phyloP scores from a whole-genome alignment of 495 filamentous ascomycete genomes.

The Lepraria neglecta region DNA sequence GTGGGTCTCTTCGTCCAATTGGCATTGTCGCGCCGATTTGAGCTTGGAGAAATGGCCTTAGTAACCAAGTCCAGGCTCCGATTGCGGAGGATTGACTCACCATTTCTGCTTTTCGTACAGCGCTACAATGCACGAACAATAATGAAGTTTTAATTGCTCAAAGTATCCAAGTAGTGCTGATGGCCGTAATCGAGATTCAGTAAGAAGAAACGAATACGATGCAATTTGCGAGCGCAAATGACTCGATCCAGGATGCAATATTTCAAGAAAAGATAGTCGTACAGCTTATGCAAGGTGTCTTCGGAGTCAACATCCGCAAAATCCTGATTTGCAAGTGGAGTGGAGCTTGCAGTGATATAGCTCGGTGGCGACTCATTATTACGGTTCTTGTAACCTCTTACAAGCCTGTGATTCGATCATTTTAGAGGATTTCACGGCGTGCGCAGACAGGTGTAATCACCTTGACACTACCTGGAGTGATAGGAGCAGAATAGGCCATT shows the following conservation, averaged over 20 bases:
- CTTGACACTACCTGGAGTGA: constrained; percentile 43
- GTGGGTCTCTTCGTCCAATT: constrained; percentile 41
- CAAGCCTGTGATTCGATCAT: constrained; percentile 27
- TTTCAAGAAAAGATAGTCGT: constrained; percentile 39
- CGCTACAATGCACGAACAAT: constrained; percentile 41
- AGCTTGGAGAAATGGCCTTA: too few relatives aligned
- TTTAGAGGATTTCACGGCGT: too few relatives aligned
- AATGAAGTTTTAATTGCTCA: constrained; percentile 38
- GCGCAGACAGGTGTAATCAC: background rate
- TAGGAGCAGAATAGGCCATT: constrained; percentile 45
- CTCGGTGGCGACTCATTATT: constrained; percentile 35
- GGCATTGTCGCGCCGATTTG: constrained; percentile 40
- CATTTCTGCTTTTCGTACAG: constrained; percentile 45
- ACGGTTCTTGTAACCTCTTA: constrained; percentile 47
- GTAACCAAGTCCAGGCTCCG: too few relatives aligned
- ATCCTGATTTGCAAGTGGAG: constrained; percentile 37
- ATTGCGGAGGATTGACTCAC: constrained; percentile 25
- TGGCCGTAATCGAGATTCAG: constrained; percentile 35
- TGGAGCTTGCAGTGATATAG: constrained; percentile 33
- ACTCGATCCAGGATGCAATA: constrained; percentile 45
- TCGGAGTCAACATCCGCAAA: constrained; percentile 38
- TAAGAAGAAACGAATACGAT: constrained; percentile 48
- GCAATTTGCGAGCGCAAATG: constrained; percentile 45
- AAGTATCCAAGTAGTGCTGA: constrained; percentile 40
- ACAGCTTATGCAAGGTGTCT: constrained; percentile 36